Evolutionary conservation across 2,329 filamentous ascomycete species (phyloP).

Genomic region (Colletotrichum musae): DNA sequence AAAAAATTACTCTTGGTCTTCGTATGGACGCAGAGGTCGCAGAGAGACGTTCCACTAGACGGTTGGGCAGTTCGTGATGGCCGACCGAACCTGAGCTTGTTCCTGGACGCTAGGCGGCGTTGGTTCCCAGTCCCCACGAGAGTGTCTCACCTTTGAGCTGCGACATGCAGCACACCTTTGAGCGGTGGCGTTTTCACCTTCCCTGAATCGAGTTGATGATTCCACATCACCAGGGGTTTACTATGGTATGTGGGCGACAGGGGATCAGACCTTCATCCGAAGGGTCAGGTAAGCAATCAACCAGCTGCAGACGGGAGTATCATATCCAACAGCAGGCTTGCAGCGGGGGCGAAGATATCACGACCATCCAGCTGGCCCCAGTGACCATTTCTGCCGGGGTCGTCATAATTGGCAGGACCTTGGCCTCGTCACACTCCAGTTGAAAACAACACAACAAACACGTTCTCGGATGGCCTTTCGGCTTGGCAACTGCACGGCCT

Average conservation of each 20-base stretch:
- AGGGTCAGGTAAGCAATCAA: conserved; percentile 20
- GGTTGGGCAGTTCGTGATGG: conserved; percentile 1
- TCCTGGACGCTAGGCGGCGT: conserved; percentile 9
- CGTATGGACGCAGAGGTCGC: conserved; percentile 3
- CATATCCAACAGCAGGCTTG: conserved; percentile 5
- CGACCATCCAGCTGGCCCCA: conserved; percentile 1
- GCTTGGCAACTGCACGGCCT: background rate
- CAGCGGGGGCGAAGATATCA: conserved; percentile 12
- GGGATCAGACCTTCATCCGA: conserved; percentile 22
- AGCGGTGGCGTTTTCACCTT: conserved; percentile 26
- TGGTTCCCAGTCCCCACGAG: conserved; percentile 19
- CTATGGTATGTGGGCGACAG: conserved; percentile 14
- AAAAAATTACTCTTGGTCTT: background rate
- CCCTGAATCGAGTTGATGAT: conserved; percentile 22
- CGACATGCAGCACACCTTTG: conserved; percentile 33
- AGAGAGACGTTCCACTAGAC: background rate
- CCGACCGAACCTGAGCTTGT: conserved; percentile 4
- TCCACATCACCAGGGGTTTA: conserved; percentile 31
- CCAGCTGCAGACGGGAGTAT: conserved; percentile 21
- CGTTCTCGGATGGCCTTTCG: conserved; percentile 9
- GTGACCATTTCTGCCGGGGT: conserved; percentile 9
- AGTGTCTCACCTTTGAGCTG: conserved; percentile 30
- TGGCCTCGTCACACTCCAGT: conserved; percentile 2
- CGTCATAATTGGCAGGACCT: conserved; percentile 1
- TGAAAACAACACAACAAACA: conserved; percentile 7